These are phyloP conservation scores for Beauveria caledonica DNA, from an alignment of 2,329 filamentous ascomycete genomes.

Conservation along the genomic window DNA sequence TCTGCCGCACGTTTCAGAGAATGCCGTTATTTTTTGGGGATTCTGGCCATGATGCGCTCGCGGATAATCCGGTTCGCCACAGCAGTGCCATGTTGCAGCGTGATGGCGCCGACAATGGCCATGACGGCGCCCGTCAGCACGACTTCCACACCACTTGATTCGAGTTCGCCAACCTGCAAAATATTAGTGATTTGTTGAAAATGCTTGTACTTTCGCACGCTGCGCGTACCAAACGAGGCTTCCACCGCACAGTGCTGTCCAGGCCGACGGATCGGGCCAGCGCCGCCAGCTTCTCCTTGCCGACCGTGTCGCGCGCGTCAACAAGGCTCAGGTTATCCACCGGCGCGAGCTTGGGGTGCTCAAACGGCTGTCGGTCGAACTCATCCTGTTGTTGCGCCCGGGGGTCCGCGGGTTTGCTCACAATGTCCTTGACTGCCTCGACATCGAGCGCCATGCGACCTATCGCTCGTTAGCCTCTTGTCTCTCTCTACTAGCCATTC, in stretches of 20 bases:
- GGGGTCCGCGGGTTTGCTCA: constrained; percentile 24
- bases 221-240: constrained; percentile 64
- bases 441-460: constrained; percentile 28
- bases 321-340: constrained; percentile 60
- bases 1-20: not conserved
- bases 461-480: not conserved
- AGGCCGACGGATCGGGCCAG: constrained; percentile 66
- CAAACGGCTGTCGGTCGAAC: constrained; percentile 55
- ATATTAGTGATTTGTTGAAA: not conserved
- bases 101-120: constrained; percentile 79
- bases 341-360: constrained; percentile 62
- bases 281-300: constrained; percentile 55
- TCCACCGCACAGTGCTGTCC: constrained; percentile 75
- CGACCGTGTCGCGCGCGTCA: constrained; percentile 53
- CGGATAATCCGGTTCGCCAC: constrained; percentile 66
- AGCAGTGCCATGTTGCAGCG: constrained; percentile 77
- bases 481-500: too few relatives aligned
- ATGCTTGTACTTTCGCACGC: too few relatives aligned
- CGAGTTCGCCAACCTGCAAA: constrained; percentile 53
- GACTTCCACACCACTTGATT: constrained; percentile 62
- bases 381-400: constrained; percentile 30
- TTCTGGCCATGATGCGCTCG: constrained; percentile 58
- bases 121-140: constrained; percentile 73
- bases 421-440: constrained; percentile 31
- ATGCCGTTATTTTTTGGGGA: constrained; percentile 17